phyloP scores from a whole-genome alignment of 2,329 filamentous ascomycete genomes.

The Lasiodiplodia hormozganensis region DNA sequence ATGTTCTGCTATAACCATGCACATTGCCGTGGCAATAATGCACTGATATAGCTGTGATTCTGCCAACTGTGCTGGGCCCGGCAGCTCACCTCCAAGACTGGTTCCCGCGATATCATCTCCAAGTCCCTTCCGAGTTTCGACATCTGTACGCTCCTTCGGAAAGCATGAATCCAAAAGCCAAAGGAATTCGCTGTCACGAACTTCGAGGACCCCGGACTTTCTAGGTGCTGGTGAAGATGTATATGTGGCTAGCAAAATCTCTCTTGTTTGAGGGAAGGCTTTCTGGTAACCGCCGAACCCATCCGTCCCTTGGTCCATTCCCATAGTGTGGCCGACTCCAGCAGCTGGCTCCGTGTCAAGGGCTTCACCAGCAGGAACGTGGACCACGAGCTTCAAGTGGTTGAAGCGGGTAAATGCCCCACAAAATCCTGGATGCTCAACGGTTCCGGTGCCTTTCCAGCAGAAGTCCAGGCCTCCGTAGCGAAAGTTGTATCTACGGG shows the following conservation, averaged over 20 bases:
- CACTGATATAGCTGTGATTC: constrained; percentile 38
- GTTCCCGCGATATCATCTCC: background rate
- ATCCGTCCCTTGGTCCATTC: background rate
- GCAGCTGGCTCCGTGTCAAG: background rate
- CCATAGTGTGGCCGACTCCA: background rate
- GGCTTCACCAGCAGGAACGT: constrained; percentile 28
- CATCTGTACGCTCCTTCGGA: background rate
- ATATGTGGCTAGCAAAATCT: constrained; percentile 41
- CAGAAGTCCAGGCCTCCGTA: constrained; percentile 41
- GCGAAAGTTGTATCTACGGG: constrained; percentile 40
- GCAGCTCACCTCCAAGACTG: constrained; percentile 30
- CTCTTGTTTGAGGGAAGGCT: constrained; percentile 6
- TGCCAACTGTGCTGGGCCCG: background rate
- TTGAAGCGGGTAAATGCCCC: constrained; percentile 38
- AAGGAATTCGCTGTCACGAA: constrained; percentile 38
- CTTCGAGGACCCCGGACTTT: constrained; percentile 40
- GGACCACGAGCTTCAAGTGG: constrained; percentile 43
- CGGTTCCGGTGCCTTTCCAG: constrained; percentile 45
- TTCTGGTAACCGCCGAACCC: background rate
- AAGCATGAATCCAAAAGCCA: constrained; percentile 28
- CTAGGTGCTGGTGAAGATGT: constrained; percentile 36
- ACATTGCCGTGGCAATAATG: constrained; percentile 43
- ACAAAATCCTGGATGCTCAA: constrained; percentile 36
- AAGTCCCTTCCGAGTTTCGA: too few relatives aligned
- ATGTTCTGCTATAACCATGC: constrained; percentile 43